A percentile compares a stretch with the other conserved stretches of the same genome.
phyloP scores from a whole-genome alignment of 2,329 filamentous ascomycete species.

The Sporothrix curviconia region DNA sequence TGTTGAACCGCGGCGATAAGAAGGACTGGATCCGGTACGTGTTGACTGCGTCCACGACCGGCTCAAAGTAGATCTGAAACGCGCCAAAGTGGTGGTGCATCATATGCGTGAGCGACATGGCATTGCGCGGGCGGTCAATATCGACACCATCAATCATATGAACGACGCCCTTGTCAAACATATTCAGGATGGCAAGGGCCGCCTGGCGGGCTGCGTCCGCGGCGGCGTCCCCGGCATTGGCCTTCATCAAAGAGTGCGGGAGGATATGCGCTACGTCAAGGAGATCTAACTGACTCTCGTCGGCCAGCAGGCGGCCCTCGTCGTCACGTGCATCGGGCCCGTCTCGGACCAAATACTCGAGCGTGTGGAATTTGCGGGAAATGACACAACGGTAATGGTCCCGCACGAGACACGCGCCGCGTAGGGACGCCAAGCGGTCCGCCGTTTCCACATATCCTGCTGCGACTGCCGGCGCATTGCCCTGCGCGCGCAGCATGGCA shows the following conservation, averaged over 20 bases:
- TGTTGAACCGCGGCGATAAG: not conserved
- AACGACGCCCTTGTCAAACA: conserved; percentile 33
- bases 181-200: conserved; percentile 33
- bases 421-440: conserved; percentile 23
- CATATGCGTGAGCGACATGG: conserved; percentile 25
- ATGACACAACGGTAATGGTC: conserved; percentile 27
- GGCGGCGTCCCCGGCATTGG: not conserved
- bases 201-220: conserved; percentile 24
- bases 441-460: conserved; percentile 19
- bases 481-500: no score
- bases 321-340: not conserved
- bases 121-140: conserved; percentile 35
- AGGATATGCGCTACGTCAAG: no score
- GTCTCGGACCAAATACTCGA: conserved; percentile 16
- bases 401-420: conserved; percentile 24
- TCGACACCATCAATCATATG: conserved; percentile 32
- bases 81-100: no score
- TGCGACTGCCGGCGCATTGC: conserved; percentile 6
- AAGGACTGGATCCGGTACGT: not conserved
- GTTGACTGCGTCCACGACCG: not conserved
- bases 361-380: conserved; percentile 21
- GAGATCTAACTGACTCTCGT: no score
- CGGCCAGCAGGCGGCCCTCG: not conserved
- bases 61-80: not conserved
- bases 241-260: no score